A percentile compares a stretch with the other conserved stretches of the same genome.
Evolutionary conservation across 371 early-diverging fungal genomes (phyloP).

Genomic region (Umbelopsis sp.): DNA sequence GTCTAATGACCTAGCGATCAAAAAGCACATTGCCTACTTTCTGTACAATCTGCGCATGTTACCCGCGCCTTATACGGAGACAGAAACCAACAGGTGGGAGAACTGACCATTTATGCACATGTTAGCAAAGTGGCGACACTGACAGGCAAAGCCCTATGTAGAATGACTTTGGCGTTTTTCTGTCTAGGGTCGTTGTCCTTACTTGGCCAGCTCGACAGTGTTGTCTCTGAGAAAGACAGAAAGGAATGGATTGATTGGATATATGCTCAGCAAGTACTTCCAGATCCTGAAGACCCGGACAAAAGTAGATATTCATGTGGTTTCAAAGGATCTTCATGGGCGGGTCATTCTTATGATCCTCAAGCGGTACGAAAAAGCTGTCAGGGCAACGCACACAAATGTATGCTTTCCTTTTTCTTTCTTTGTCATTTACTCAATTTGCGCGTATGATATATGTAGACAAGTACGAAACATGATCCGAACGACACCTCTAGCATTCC

Average conservation of each 20-base stretch:
- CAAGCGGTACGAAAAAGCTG: constrained; percentile 38
- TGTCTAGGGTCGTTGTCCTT: constrained; percentile 81
- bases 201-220: constrained; percentile 66
- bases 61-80: constrained; percentile 71
- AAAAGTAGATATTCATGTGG: constrained; percentile 46
- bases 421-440: too few relatives aligned
- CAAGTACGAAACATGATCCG: constrained; percentile 35
- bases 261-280: constrained; percentile 87
- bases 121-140: neutral
- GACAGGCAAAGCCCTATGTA: constrained; percentile 26
- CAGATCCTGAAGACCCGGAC: constrained; percentile 28
- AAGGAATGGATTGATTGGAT: constrained; percentile 93
- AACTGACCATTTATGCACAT: constrained; percentile 14
- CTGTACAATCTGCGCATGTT: constrained; percentile 71
- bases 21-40: constrained; percentile 76
- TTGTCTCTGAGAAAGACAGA: constrained; percentile 55
- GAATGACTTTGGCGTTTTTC: constrained; percentile 89
- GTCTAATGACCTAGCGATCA: constrained; percentile 2
- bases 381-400: too few relatives aligned
- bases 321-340: constrained; percentile 71
- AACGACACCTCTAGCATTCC: constrained; percentile 80
- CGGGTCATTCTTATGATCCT: constrained; percentile 61
- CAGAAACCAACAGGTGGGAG: constrained; percentile 77
- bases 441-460: constrained; percentile 17
- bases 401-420: too few relatives aligned